Evolutionary conservation across 2,329 filamentous ascomycete genomes (phyloP).

Genomic region (Beauveria sp.): DNA sequence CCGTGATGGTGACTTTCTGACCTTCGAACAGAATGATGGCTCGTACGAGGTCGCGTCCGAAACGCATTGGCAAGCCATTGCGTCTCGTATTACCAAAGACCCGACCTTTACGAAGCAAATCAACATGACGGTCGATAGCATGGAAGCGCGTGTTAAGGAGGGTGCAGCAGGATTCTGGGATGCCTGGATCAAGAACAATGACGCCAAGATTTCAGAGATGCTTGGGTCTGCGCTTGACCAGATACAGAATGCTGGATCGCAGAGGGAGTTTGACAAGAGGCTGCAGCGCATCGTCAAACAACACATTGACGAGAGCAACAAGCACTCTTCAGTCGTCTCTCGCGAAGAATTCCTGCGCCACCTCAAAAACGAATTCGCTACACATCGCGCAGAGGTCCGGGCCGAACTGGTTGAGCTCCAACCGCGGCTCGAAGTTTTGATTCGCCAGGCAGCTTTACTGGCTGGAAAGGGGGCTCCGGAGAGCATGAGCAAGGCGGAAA

Average conservation of each 20-base stretch:
- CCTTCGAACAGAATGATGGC: conserved; percentile 32
- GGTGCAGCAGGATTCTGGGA: conserved; percentile 38
- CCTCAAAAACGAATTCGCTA: conserved; percentile 31
- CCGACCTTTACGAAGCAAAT: conserved; percentile 21
- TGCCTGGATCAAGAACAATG: conserved; percentile 44
- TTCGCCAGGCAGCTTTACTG: conserved; percentile 23
- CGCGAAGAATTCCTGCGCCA: conserved; percentile 41
- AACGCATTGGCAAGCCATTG: conserved; percentile 39
- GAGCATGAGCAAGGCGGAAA: conserved; percentile 33
- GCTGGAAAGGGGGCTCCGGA: conserved; percentile 18
- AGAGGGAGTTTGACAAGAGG: conserved; percentile 26
- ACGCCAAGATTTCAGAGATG: conserved; percentile 27
- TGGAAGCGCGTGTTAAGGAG: conserved; percentile 15
- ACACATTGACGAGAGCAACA: conserved; percentile 24
- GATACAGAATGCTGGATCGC: conserved; percentile 26
- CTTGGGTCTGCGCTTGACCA: conserved; percentile 26
- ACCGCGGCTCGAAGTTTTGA: conserved; percentile 25
- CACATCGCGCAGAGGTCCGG: conserved; percentile 31
- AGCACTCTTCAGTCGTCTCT: conserved; percentile 32
- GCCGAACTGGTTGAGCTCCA: conserved; percentile 33
- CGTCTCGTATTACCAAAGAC: conserved; percentile 32
- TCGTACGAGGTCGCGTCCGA: conserved; percentile 35
- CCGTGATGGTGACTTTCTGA: conserved; percentile 39
- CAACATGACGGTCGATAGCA: conserved; percentile 19
- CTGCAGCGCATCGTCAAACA: conserved; percentile 31